Percentiles rank a stretch among this genome's conserved stretches.
phyloP scores from a whole-genome alignment of 2,329 filamentous ascomycete genomes.

The Spiromastix sp. region DNA sequence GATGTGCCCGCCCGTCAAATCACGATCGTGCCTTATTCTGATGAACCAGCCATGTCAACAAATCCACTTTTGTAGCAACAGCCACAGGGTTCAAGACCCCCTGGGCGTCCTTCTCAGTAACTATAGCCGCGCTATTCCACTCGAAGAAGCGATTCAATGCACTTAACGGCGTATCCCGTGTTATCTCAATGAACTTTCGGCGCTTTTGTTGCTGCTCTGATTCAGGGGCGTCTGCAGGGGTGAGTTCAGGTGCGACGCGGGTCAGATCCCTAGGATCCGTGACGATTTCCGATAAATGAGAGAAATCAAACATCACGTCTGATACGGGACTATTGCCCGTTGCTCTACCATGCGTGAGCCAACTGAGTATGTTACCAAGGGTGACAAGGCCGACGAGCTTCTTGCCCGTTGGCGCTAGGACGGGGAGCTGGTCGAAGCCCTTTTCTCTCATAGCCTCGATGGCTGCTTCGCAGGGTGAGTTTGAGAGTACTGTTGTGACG shows the following conservation, averaged over 20 bases:
- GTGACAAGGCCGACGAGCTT: conserved; percentile 87
- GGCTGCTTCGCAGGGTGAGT: conserved; percentile 67
- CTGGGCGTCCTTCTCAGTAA: conserved; percentile 63
- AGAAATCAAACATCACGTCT: conserved; percentile 96
- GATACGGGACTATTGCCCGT: conserved; percentile 62
- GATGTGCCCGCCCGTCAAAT: no score
- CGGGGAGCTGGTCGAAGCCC: conserved; percentile 94
- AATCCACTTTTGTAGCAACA: conserved; percentile 91
- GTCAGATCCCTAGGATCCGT: conserved; percentile 66
- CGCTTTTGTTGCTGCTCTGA: no score
- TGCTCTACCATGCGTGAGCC: conserved; percentile 75
- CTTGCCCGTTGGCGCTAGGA: conserved; percentile 58
- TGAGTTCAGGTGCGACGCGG: neutral
- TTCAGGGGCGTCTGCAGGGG: conserved; percentile 6
- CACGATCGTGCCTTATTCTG: conserved; percentile 28
- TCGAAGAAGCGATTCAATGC: conserved; percentile 89
- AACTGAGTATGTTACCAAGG: conserved; percentile 84
- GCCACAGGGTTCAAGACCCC: conserved; percentile 67
- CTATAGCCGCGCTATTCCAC: conserved; percentile 93
- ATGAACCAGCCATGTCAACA: conserved; percentile 85
- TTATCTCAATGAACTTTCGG: conserved; percentile 85
- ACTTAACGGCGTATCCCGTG: conserved; percentile 72
- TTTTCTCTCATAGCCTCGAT: conserved; percentile 98
- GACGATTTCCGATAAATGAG: conserved; percentile 73
- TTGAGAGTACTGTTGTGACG: conserved; percentile 69